A percentile compares a stretch with the other conserved stretches of the same genome.
These are phyloP conservation scores for Aspergillus affinis DNA, from an alignment of 495 filamentous ascomycete species.

Conservation along the genomic window DNA sequence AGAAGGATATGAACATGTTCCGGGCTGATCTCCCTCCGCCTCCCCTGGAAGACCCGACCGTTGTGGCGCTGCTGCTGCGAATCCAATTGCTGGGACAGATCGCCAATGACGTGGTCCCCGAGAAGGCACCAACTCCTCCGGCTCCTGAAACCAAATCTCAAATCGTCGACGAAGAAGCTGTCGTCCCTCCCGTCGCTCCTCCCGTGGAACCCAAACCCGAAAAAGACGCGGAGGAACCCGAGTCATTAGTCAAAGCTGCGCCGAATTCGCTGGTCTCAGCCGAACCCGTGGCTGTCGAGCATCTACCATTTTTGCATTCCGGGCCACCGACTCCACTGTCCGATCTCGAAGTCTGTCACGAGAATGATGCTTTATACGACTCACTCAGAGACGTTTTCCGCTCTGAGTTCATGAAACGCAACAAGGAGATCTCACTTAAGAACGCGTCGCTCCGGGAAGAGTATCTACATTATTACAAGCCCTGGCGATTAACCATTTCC, in stretches of 20 bases:
- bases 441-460: slow-evolving; percentile 42
- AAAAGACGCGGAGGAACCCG: slow-evolving; percentile 41
- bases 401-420: slow-evolving; percentile 37
- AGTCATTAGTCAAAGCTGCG: slow-evolving; percentile 22
- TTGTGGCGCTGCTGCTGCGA: slow-evolving; percentile 44
- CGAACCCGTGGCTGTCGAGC: slow-evolving; percentile 34
- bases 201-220: slow-evolving; percentile 9
- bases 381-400: slow-evolving; percentile 35
- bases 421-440: slow-evolving; percentile 43
- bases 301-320: slow-evolving; percentile 47
- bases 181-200: background rate
- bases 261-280: slow-evolving; percentile 20
- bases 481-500: slow-evolving; percentile 48
- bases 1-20: slow-evolving; percentile 45
- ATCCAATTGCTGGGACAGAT: slow-evolving; percentile 48
- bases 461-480: slow-evolving; percentile 46
- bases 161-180: slow-evolving; percentile 4
- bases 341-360: slow-evolving; percentile 48
- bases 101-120: slow-evolving; percentile 27
- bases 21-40: slow-evolving; percentile 46
- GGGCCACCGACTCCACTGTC: slow-evolving; percentile 52
- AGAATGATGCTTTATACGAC: slow-evolving; percentile 38
- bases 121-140: slow-evolving; percentile 22
- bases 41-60: slow-evolving; percentile 44
- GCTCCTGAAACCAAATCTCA: slow-evolving; percentile 25